A percentile compares a stretch with the other conserved stretches of the same genome.
Evolutionary conservation across 139 green algal species (phyloP).

Genomic region (Chlorella sp.): DNA sequence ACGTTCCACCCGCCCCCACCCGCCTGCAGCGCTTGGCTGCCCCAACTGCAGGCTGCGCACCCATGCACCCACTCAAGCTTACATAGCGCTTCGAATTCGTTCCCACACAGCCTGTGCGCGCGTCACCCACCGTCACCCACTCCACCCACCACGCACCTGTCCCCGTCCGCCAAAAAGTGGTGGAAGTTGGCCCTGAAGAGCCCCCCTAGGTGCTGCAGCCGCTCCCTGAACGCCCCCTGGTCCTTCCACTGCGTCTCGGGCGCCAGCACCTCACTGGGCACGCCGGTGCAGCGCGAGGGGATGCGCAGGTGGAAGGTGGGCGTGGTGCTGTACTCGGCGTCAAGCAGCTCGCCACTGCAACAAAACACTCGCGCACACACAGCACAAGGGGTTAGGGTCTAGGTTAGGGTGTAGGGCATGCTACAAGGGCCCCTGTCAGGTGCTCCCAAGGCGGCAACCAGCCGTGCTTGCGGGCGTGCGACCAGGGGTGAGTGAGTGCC

Average conservation of each 20-base stretch:
- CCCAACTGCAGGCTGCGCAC: too few species aligned
- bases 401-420: background rate
- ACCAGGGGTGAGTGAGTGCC: background rate
- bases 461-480: too few species aligned
- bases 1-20: too few species aligned
- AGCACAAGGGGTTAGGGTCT: background rate
- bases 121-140: too few species aligned
- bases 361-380: background rate
- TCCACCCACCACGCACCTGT: background rate
- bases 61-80: too few species aligned
- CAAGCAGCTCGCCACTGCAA: conserved; percentile 55
- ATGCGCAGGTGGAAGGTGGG: conserved; percentile 83
- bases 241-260: conserved; percentile 57
- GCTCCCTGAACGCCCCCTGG: conserved; percentile 51
- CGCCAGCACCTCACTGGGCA: conserved; percentile 70
- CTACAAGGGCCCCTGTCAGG: background rate
- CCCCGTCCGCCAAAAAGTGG: too few species aligned
- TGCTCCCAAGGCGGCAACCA: too few species aligned
- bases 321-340: conserved; percentile 47
- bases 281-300: conserved; percentile 19
- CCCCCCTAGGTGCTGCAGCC: conserved; percentile 47
- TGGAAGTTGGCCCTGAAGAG: too few species aligned
- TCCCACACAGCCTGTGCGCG: too few species aligned
- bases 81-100: too few species aligned
- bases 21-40: too few species aligned